Evolutionary conservation across 163 green algal genomes (phyloP), one percentile per base, ranked within the genome.

Genomic region (Chlorella variabilis): DNA sequence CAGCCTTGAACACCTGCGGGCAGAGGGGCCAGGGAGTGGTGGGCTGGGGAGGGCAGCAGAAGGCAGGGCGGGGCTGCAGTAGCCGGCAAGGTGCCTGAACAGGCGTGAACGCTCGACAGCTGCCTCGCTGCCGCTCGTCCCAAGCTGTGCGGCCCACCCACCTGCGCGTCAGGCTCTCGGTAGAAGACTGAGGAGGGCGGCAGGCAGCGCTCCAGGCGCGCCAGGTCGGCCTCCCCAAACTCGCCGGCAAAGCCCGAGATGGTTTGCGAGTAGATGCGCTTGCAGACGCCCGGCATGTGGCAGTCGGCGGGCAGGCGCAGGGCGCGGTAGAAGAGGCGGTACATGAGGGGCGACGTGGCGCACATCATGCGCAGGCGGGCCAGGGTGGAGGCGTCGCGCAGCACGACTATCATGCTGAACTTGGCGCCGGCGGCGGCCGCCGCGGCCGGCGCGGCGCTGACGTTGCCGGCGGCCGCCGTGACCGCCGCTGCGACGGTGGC

Each of bases 221-320:
- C 48, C 33, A 84, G 38, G 34, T 89, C 80, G 4, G 39, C 41
- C 0, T 62, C 38, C 4, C 25, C 69, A 25, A 89, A 76, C 13
- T 78, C 54, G 5, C 83, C 83, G 25, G 69, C 36, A 75, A 87
- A 85, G n/a, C 83, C 77, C 77, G 39, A 58, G 61, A 88, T 59
- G 33, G 78, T 70, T 13, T 51, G 45, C 36, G 33, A 75, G 41
- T 81, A 88, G 41, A 88, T 67, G 56, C 80, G 84, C 13, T 45
- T 41, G 74, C 79, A 88, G 23, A 78, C 11, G 41, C 38, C 41
- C 0, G 84, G 84, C 79, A 88, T 86, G 67, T 88, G 79, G 84
- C 84, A 88, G 39, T 88, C 71, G 21, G 27, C 23, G 2, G 65
- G 54, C 41, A 88, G 66, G 33, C 78, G 36, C 41, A 87, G 45